These are phyloP conservation scores for Pholiota microspora DNA, from an alignment of 768 basidiomycete genomes.

Conservation along the genomic window DNA sequence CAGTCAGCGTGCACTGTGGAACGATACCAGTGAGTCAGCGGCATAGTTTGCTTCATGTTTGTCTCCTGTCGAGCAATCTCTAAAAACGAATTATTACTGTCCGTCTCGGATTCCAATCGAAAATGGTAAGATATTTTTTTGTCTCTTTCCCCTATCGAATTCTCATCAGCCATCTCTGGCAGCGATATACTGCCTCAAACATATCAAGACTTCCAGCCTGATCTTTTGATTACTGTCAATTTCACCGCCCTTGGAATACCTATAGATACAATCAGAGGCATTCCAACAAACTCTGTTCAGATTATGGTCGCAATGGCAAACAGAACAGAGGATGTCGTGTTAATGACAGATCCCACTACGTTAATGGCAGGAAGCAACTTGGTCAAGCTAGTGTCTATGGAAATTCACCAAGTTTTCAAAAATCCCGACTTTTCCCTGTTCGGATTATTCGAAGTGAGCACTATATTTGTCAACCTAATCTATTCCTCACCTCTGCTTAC, in stretches of 20 bases:
- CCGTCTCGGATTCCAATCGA: neutral
- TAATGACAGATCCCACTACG: constrained; percentile 11
- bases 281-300: constrained; percentile 8
- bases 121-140: neutral
- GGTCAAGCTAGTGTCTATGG: constrained; percentile 5
- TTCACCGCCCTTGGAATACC: constrained; percentile 11
- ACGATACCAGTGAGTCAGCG: neutral
- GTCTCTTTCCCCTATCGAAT: neutral
- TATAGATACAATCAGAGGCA: neutral
- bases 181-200: neutral
- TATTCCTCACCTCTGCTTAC: neutral
- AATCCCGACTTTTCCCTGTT: constrained; percentile 7
- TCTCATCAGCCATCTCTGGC: neutral
- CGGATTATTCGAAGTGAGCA: constrained; percentile 14
- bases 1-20: neutral
- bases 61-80: too few relatives aligned
- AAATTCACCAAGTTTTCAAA: constrained; percentile 8
- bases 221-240: constrained; percentile 18
- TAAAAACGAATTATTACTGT: neutral
- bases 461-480: neutral
- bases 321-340: constrained; percentile 8
- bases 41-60: too few relatives aligned
- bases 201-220: constrained; percentile 5
- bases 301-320: constrained; percentile 12
- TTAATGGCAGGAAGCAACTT: constrained; percentile 18